Conservation (phyloP, 257 asterid genomes). For the Lavandula angustifolia region DNA sequence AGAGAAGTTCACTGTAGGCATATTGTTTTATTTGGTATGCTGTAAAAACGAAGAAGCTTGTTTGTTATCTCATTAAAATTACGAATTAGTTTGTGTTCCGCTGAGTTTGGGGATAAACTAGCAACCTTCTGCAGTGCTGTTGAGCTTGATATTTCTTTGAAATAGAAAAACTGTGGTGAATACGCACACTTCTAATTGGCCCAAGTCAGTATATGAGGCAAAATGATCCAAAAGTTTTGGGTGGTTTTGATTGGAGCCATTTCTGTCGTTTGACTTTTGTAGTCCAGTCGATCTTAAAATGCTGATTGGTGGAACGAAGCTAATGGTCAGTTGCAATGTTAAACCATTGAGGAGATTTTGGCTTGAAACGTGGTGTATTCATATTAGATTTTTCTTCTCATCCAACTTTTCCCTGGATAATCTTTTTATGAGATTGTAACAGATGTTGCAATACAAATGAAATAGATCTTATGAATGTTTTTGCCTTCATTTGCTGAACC, state of each 20-base stretch:
- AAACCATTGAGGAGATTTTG: conserved; percentile 3
- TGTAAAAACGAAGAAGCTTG: conserved; percentile 8
- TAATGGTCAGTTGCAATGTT: conserved; percentile 24
- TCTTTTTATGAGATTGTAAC: background rate
- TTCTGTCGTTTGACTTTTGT: background rate
- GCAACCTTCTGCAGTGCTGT: conserved; percentile 13
- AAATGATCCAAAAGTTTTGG: conserved; percentile 9
- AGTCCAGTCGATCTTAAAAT: conserved; percentile 7
- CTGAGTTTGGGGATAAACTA: conserved; percentile 24
- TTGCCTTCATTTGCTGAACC: conserved; percentile 10
- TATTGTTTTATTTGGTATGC: conserved; percentile 22
- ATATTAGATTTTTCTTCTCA: background rate
- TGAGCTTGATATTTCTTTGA: conserved; percentile 27
- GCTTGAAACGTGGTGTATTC: conserved; percentile 13
- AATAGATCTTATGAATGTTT: background rate
- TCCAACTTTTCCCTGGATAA: background rate
- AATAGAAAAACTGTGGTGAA: background rate
- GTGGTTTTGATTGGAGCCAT: conserved; percentile 12
- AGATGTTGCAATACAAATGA: background rate
- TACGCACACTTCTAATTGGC: conserved; percentile 1
- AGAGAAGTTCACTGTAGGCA: conserved; percentile 18
- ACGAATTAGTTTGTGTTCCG: background rate
- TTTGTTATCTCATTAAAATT: conserved; percentile 15
- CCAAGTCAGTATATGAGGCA: conserved; percentile 9
- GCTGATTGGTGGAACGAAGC: conserved; percentile 15